Evolutionary conservation across 2,329 filamentous ascomycete species (phyloP).

Genomic region (Arthroderma sp.): DNA sequence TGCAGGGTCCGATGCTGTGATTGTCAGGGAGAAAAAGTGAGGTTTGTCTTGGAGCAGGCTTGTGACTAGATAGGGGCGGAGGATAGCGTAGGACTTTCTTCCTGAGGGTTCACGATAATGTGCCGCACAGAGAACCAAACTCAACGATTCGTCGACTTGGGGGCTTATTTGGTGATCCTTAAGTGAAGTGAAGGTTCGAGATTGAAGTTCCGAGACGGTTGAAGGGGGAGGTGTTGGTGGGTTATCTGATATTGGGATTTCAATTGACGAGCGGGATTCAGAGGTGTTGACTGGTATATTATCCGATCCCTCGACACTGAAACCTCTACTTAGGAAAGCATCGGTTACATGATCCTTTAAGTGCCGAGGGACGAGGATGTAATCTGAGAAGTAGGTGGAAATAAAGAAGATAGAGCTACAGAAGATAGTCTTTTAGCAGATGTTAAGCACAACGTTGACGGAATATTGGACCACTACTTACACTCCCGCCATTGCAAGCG

Average conservation of each 20-base stretch:
- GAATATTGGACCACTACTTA: constrained; percentile 24
- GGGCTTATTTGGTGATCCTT: constrained; percentile 63
- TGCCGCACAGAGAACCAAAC: constrained; percentile 72
- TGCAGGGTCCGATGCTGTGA: constrained; percentile 32
- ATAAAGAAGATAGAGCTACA: constrained; percentile 85
- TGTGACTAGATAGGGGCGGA: constrained; percentile 26
- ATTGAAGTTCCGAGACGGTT: constrained; percentile 65
- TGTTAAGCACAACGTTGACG: not conserved
- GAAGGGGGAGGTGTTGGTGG: constrained; percentile 65
- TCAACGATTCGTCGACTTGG: constrained; percentile 52
- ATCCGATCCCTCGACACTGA: constrained; percentile 57
- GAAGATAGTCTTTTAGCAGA: not conserved
- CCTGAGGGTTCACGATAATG: constrained; percentile 31
- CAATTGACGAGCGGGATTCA: constrained; percentile 30
- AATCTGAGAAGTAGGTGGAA: constrained; percentile 95
- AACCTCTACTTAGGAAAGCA: constrained; percentile 65
- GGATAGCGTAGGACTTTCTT: constrained; percentile 25
- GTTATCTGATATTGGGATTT: constrained; percentile 20
- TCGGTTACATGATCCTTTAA: constrained; percentile 61
- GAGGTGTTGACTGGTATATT: constrained; percentile 7
- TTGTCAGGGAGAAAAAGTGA: constrained; percentile 36
- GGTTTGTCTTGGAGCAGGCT: constrained; percentile 29
- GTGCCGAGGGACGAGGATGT: constrained; percentile 75
- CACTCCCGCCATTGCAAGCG: constrained; percentile 81
- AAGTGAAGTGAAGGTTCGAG: constrained; percentile 72